phyloP scores from a whole-genome alignment of 1,284 basidiomycete genomes.

The Irpex lacteus region DNA sequence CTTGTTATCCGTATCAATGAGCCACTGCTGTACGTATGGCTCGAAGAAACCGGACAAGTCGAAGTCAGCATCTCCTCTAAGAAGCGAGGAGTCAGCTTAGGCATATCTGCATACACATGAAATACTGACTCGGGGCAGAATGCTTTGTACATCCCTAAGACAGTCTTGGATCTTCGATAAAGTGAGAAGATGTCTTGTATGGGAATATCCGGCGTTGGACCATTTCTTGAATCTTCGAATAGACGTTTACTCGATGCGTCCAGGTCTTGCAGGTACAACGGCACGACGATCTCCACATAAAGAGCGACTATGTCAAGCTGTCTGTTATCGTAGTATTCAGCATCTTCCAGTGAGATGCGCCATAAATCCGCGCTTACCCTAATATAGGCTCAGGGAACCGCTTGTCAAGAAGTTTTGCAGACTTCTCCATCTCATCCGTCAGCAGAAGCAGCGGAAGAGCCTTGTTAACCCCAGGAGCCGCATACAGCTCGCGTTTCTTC shows the following conservation, averaged over 20 bases:
- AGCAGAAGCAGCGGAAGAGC: slow-evolving; percentile 79
- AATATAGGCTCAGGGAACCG: slow-evolving; percentile 82
- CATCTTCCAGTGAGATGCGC: not conserved
- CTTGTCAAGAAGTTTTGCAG: slow-evolving; percentile 80
- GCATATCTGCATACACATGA: not conserved
- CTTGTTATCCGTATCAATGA: slow-evolving; percentile 86
- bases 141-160: slow-evolving; percentile 77
- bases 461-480: slow-evolving; percentile 66
- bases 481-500: slow-evolving; percentile 66
- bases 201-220: slow-evolving; percentile 73
- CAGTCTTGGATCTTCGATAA: slow-evolving; percentile 72
- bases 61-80: slow-evolving; percentile 58
- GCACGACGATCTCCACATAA: slow-evolving; percentile 71
- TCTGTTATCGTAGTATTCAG: slow-evolving; percentile 35
- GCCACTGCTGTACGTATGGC: slow-evolving; percentile 87
- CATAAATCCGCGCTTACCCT: slow-evolving; percentile 47
- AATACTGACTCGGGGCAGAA: slow-evolving; percentile 73
- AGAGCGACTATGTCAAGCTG: slow-evolving; percentile 80
- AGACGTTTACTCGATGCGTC: slow-evolving; percentile 69
- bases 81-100: slow-evolving; percentile 14
- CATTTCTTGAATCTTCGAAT: slow-evolving; percentile 77
- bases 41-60: slow-evolving; percentile 80
- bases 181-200: slow-evolving; percentile 89
- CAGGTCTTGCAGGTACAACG: slow-evolving; percentile 76
- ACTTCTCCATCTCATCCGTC: slow-evolving; percentile 88